Evolutionary conservation across 176 grass and related monocot genomes (phyloP).

Genomic region (Pontederia paniculata): DNA sequence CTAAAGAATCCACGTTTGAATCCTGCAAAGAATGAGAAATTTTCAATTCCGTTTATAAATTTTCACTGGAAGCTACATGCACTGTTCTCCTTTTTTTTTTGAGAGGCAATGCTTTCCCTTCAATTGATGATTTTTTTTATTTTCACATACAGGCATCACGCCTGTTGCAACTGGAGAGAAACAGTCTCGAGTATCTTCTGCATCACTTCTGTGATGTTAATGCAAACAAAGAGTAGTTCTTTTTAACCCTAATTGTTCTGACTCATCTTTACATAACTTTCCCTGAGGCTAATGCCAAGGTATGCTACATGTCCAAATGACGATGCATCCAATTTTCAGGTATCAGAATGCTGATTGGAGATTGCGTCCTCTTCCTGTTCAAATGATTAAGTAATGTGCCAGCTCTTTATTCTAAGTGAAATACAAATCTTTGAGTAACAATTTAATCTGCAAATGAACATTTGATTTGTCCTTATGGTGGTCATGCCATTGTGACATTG

Average conservation of each 20-base stretch:
- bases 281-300: constrained; percentile 8
- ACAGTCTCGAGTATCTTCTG: constrained; percentile 81
- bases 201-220: constrained; percentile 69
- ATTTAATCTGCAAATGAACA: background rate
- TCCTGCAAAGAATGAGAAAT: too few relatives aligned
- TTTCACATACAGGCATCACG: constrained; percentile 65
- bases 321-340: constrained; percentile 30
- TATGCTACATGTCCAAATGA: background rate
- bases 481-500: constrained; percentile 1
- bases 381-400: constrained; percentile 83
- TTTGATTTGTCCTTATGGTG: background rate
- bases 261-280: background rate
- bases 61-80: background rate
- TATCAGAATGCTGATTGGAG: constrained; percentile 98
- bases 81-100: background rate
- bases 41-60: too few relatives aligned
- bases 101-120: background rate
- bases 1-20: too few relatives aligned
- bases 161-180: constrained; percentile 83
- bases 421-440: too few relatives aligned
- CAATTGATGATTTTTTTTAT: constrained; percentile 1
- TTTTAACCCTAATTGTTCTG: constrained; percentile 8
- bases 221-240: constrained; percentile 74
- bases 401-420: constrained; percentile 18
- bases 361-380: constrained; percentile 61